A percentile compares a stretch with the other conserved stretches of the same genome.
Evolutionary conservation across 257 asterid species (phyloP).

Genomic region (Pogostemon cablin): DNA sequence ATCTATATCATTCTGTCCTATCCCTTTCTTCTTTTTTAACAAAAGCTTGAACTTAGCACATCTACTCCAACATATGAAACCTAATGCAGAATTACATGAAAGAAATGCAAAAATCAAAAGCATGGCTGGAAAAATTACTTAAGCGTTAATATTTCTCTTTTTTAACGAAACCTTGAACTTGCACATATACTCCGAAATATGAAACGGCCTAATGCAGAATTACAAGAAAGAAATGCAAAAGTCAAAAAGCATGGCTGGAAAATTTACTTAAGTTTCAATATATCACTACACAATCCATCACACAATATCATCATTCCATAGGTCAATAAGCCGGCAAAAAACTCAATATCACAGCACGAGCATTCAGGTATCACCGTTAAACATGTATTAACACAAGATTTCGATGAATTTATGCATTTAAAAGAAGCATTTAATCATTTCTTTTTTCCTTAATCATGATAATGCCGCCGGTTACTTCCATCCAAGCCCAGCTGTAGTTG

Average conservation of each 20-base stretch:
- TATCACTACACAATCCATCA: conserved; percentile 7
- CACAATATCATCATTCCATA: neutral
- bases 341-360: conserved; percentile 17
- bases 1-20: conserved; percentile 26
- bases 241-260: conserved; percentile 24
- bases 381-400: conserved; percentile 6
- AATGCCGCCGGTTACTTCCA: neutral
- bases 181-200: conserved; percentile 18
- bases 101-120: conserved; percentile 15
- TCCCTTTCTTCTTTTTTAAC: conserved; percentile 29
- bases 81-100: conserved; percentile 13
- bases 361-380: conserved; percentile 21
- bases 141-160: neutral
- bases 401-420: conserved; percentile 22
- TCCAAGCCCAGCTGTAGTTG: conserved; percentile 1
- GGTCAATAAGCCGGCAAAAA: neutral
- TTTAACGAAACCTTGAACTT: conserved; percentile 28
- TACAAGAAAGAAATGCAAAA: conserved; percentile 8
- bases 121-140: conserved; percentile 19
- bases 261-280: conserved; percentile 13
- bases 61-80: conserved; percentile 9
- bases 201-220: conserved; percentile 16
- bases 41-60: conserved; percentile 27
- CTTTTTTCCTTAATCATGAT: conserved; percentile 18
- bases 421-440: conserved; percentile 12